Evolutionary conservation across 768 basidiomycete genomes (phyloP).

Genomic region (Candolleomyces efflorescens): DNA sequence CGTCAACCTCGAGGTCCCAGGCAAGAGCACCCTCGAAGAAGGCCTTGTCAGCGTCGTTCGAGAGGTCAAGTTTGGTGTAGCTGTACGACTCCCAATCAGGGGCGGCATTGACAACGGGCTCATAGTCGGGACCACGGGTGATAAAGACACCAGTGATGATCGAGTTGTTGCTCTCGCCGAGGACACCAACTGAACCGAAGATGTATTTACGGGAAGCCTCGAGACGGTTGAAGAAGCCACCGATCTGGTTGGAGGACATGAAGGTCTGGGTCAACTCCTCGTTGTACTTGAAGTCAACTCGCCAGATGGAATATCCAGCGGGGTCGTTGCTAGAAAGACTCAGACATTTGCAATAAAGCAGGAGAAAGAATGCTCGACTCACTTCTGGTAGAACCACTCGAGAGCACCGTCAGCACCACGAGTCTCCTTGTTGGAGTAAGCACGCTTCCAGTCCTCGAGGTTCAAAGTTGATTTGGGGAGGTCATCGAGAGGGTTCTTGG

Average conservation of each 20-base stretch:
- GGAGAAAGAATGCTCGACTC: constrained; percentile 21
- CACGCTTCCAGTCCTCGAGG: constrained; percentile 95
- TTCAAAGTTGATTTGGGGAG: constrained; percentile 86
- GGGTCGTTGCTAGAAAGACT: constrained; percentile 64
- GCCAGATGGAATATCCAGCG: constrained; percentile 87
- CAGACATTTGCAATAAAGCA: neutral
- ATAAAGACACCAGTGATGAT: constrained; percentile 81
- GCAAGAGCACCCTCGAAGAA: constrained; percentile 93
- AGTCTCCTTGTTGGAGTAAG: constrained; percentile 98
- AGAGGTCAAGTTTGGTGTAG: constrained; percentile 74
- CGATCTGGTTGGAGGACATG: constrained; percentile 94
- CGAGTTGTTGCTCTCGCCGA: constrained; percentile 75
- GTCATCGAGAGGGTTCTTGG: constrained; percentile 90
- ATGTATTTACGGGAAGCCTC: constrained; percentile 97
- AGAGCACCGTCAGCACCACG: constrained; percentile 75
- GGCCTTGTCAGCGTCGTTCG: constrained; percentile 69
- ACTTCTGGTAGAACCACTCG: constrained; percentile 98
- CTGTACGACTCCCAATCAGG: constrained; percentile 91
- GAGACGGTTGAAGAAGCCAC: constrained; percentile 96
- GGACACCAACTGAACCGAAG: constrained; percentile 90
- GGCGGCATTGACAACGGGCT: constrained; percentile 70
- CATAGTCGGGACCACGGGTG: constrained; percentile 71
- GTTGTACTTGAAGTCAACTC: constrained; percentile 96
- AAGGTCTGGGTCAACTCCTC: constrained; percentile 86
- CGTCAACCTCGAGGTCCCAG: constrained; percentile 89